Evolutionary conservation across 2,329 filamentous ascomycete species (phyloP).

Genomic region (Thermoascus crustaceus): DNA sequence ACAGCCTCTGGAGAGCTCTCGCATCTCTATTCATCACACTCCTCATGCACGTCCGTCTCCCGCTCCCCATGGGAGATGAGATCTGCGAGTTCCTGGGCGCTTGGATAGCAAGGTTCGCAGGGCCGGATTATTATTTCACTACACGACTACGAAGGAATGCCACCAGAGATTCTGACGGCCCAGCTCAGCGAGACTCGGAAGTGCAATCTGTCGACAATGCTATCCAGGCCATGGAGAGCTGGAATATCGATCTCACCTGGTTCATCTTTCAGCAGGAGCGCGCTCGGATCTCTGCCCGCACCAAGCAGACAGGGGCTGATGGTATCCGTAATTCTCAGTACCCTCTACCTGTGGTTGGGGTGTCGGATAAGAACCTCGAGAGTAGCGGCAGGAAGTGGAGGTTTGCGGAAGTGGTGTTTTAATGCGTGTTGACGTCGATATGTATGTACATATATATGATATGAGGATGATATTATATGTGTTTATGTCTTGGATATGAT

Average conservation of each 20-base stretch:
- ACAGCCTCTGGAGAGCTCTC: constrained; percentile 32
- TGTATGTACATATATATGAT: constrained; percentile 1
- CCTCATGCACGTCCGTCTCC: constrained; percentile 31
- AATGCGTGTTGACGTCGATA: background rate
- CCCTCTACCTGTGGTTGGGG: too few species aligned
- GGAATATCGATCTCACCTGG: constrained; percentile 36
- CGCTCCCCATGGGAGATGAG: constrained; percentile 32
- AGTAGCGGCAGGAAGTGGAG: constrained; percentile 27
- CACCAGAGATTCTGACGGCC: too few species aligned
- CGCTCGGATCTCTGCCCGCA: background rate
- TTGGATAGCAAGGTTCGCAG: constrained; percentile 30
- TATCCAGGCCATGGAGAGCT: constrained; percentile 33
- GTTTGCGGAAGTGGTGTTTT: constrained; percentile 25
- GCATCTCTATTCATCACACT: constrained; percentile 31
- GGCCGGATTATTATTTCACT: constrained; percentile 25
- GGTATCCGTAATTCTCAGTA: too few species aligned
- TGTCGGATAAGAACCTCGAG: constrained; percentile 12
- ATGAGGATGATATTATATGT: too few species aligned
- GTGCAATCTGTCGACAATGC: constrained; percentile 20
- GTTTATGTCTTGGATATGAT: too few species aligned
- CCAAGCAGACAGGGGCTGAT: too few species aligned
- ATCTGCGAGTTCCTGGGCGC: constrained; percentile 31
- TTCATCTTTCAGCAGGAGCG: constrained; percentile 27
- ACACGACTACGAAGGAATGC: constrained; percentile 1
- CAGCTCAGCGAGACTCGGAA: constrained; percentile 12